Conservation (phyloP, 208 protist genomes). For the Wallacemonas sp. region DNA sequence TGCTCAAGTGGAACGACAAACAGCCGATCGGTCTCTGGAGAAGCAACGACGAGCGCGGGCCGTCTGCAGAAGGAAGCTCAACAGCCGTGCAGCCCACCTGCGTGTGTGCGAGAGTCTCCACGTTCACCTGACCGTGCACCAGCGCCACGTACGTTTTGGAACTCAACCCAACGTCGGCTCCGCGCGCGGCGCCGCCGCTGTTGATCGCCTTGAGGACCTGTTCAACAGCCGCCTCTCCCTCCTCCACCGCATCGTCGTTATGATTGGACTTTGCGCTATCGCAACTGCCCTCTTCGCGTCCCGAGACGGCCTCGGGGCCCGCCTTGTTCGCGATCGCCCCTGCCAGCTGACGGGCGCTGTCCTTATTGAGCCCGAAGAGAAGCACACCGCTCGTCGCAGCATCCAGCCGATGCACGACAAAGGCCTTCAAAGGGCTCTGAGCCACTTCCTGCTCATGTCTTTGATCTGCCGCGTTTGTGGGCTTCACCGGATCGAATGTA, state of each 20-base stretch:
- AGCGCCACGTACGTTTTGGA: constrained; percentile 63
- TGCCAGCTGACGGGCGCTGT: constrained; percentile 42
- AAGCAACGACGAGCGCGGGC: constrained; percentile 11
- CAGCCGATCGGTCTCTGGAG: constrained; percentile 59
- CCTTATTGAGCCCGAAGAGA: constrained; percentile 63
- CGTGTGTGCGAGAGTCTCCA: constrained; percentile 25
- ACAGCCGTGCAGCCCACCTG: constrained; percentile 43
- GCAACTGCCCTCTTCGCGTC: no score
- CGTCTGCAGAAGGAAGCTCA: not conserved
- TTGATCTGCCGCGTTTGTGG: not conserved
- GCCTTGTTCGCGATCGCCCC: constrained; percentile 46
- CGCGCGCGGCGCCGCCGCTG: no score
- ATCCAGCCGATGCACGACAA: constrained; percentile 87
- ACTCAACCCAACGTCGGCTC: not conserved
- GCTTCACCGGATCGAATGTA: no score
- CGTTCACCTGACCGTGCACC: constrained; percentile 54
- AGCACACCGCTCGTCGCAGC: constrained; percentile 86
- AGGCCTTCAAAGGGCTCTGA: constrained; percentile 24
- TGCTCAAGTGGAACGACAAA: constrained; percentile 57
- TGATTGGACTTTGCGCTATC: no score
- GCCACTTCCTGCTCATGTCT: not conserved
- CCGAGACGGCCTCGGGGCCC: not conserved
- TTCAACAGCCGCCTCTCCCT: not conserved
- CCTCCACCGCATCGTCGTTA: not conserved
- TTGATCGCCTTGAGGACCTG: not conserved